Base-by-base conservation (phyloP, 129 eudicot genomes). In the Mikania micrantha region DNA sequence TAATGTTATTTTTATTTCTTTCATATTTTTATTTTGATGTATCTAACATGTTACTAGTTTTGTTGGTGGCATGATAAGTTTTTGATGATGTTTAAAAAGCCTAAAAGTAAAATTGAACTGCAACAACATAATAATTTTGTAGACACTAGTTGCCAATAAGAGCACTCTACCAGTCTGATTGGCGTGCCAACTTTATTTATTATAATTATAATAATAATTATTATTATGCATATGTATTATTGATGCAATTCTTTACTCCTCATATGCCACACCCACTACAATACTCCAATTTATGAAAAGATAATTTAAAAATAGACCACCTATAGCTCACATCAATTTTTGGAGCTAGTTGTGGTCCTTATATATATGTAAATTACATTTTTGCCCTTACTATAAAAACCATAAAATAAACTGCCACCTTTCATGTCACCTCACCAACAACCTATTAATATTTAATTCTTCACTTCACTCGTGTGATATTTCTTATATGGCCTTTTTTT, bases 201-300 rank as follows among this genome's bases (percentile, higher is more conserved):
- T 45, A n/a, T 66, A 49, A 21, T 39, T 47, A n/a, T n/a, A n/a
- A n/a, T n/a, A n/a, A n/a, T n/a, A n/a, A n/a, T 19, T 44, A n/a
- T 49, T 68, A 53, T 68, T 50, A 44, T 49, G 21, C 24, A 24
- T 17, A 67, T 32, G 39, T 70, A 70, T 52, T 25, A 70, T 52
- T 22, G 19, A 34, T 69, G 11, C 29, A 38, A 53, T 39, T 27
- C 41, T 44, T 58, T 58, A 58, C 28, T 58, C 28, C 32, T 27
- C 19, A 29, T 71, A 59, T 58, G 67, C 67, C 67, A 28, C 59
- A 71, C 67, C 75, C 75, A 59, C 75, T 71, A 59, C 59, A 27
- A 58, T 17, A 58, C 44, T 58, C 59, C 67, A 70, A 58, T 58
- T 31, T 42, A 42, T 71, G 7, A 58, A 57, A 54, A 17, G 59